Evolutionary conservation across 139 green algal genomes (phyloP).

Genomic region (Coelastrella sp.): DNA sequence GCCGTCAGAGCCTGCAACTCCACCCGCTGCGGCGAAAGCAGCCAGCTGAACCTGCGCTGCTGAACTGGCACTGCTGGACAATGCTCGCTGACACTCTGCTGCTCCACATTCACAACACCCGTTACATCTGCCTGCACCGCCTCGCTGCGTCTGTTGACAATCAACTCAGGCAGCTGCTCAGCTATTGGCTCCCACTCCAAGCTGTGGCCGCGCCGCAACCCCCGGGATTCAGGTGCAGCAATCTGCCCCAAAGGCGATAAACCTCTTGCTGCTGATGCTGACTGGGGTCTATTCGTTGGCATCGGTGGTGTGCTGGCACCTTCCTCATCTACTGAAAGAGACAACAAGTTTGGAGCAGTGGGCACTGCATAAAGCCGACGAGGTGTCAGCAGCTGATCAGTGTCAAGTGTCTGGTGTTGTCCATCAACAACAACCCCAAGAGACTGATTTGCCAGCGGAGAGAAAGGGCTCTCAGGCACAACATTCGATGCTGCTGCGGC

Average conservation of each 20-base stretch:
- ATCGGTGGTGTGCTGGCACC: neutral
- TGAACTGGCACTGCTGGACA: too few relatives aligned
- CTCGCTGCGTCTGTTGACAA: too few relatives aligned
- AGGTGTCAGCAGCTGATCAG: neutral
- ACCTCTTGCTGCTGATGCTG: neutral
- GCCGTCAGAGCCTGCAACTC: too few relatives aligned
- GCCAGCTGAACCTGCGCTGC: too few relatives aligned
- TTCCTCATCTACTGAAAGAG: neutral
- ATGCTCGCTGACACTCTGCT: too few relatives aligned
- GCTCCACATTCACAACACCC: neutral
- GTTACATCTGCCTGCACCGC: too few relatives aligned
- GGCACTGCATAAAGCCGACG: constrained; percentile 22
- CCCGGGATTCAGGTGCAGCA: neutral
- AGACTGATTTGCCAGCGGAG: neutral
- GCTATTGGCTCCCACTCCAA: constrained; percentile 11
- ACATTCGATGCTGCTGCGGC: neutral
- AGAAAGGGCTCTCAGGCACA: neutral
- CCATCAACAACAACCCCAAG: neutral
- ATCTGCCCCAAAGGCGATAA: neutral
- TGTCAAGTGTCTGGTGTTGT: too few relatives aligned
- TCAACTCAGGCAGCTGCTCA: neutral
- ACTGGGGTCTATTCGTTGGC: neutral
- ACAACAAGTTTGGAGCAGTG: constrained; percentile 16
- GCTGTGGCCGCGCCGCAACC: neutral
- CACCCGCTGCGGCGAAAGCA: too few relatives aligned